Evolutionary conservation across 163 green algal genomes (phyloP), one percentile per base, ranked within the genome.

Genomic region (Prototheca wickerhamii): DNA sequence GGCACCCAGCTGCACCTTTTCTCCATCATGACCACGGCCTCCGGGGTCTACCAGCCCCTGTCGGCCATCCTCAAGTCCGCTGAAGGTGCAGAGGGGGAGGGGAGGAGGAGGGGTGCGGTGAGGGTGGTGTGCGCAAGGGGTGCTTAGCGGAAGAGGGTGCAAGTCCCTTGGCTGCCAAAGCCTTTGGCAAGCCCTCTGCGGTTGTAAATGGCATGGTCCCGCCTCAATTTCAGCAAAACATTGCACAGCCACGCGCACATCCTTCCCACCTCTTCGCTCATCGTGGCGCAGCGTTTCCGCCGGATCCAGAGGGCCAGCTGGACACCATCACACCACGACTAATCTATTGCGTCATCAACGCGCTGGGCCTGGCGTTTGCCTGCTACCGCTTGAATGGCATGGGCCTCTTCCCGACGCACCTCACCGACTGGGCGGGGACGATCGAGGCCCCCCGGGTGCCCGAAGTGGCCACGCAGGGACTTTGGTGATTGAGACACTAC

Each of bases 1-100:
- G 82, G 82, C 50, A 90, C 72, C 65, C 78, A 75, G n/a, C 84
- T 98, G 23, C 88, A 97, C 69, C 84, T 96, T 37, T 95, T 96
- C 71, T 91, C 76, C 72, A 96, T 98, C 68, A 90, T 97, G 72
- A 96, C 93, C 76, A 91, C 83, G 0, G 84, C 94, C 26, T 89
- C 76, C 35, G 87, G 91, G 33, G 78, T 99, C 32, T 90, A 87
- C 54, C 76, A 88, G 59, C 92, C 94, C 1, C 65, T 97, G 0
- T 85, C 75, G 8, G 86, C 89, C 23, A 95, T 98, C 55, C 26
- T 89, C 8, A 86, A 79, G 40, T 87, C 86, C 10, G 75, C 67
- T 8, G 63, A 84, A 67, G 67, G 84, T 91, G 60, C 63, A 76
- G 30, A 43, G 54, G 3, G 63, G 21, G 23, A 35, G 35, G 2